phyloP scores from a whole-genome alignment of 257 asterid species.

The Solanum phureja region DNA sequence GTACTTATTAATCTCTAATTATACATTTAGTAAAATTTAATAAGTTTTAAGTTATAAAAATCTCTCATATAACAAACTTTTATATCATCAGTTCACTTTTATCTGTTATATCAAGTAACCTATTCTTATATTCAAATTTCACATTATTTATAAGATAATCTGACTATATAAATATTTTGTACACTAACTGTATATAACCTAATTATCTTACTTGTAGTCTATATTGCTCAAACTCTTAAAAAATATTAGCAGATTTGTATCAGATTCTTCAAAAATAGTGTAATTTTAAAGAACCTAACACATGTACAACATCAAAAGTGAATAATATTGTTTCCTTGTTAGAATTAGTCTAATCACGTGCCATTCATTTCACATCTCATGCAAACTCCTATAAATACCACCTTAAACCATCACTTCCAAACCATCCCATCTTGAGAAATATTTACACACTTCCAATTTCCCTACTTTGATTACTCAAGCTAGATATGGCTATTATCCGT shows the following conservation, averaged over 20 bases:
- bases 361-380: slow-evolving; percentile 14
- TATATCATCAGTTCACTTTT: not conserved
- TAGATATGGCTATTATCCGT: slow-evolving; percentile 11
- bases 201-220: not conserved
- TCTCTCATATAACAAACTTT: not conserved
- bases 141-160: not conserved
- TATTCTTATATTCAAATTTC: not conserved
- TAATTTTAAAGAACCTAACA: too few species aligned
- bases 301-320: not conserved
- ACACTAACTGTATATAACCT: not conserved
- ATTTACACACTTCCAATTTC: not conserved
- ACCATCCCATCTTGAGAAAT: slow-evolving; percentile 2
- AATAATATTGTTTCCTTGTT: not conserved
- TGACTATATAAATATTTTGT: too few species aligned
- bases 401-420: not conserved
- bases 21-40: not conserved
- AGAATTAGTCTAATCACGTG: slow-evolving; percentile 34
- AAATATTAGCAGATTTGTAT: too few species aligned
- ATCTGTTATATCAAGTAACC: not conserved
- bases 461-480: not conserved
- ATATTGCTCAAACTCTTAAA: not conserved
- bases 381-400: slow-evolving; percentile 48
- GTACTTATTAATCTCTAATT: not conserved
- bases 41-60: not conserved
- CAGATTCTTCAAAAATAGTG: not conserved